Percentiles rank a stretch among this genome's conserved stretches.
Evolutionary conservation across 2,329 filamentous ascomycete genomes (phyloP).

Genomic region (Fusarium penzigii): DNA sequence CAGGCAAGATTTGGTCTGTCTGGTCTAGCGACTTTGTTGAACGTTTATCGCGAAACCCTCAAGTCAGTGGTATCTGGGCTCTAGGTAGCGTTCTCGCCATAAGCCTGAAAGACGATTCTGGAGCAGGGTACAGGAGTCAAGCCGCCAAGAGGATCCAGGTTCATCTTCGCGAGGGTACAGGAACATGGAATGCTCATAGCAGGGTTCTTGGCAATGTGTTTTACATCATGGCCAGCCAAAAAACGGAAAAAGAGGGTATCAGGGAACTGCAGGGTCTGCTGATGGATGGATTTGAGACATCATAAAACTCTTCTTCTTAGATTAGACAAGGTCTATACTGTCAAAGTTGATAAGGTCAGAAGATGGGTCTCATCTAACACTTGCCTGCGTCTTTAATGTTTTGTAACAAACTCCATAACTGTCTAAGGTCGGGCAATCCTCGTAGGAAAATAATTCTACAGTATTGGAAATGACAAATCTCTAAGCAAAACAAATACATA

Average conservation of each 20-base stretch:
- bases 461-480: neutral
- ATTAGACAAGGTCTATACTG: no score
- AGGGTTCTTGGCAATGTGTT: constrained; percentile 59
- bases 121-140: constrained; percentile 49
- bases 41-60: constrained; percentile 54
- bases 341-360: no score
- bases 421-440: no score
- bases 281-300: neutral
- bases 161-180: constrained; percentile 31
- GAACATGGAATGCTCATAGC: constrained; percentile 52
- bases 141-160: constrained; percentile 46
- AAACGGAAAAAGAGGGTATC: constrained; percentile 34
- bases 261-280: constrained; percentile 20
- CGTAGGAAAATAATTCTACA: no score
- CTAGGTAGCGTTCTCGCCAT: constrained; percentile 76
- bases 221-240: constrained; percentile 59
- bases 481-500: neutral
- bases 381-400: no score
- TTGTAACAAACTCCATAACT: no score
- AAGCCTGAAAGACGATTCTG: constrained; percentile 44
- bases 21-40: constrained; percentile 66
- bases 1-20: constrained; percentile 59
- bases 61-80: constrained; percentile 68
- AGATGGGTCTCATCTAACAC: no score
- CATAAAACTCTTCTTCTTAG: no score